Conservation (phyloP, 2,329 filamentous ascomycete species). For the Didymella arachidicola region DNA sequence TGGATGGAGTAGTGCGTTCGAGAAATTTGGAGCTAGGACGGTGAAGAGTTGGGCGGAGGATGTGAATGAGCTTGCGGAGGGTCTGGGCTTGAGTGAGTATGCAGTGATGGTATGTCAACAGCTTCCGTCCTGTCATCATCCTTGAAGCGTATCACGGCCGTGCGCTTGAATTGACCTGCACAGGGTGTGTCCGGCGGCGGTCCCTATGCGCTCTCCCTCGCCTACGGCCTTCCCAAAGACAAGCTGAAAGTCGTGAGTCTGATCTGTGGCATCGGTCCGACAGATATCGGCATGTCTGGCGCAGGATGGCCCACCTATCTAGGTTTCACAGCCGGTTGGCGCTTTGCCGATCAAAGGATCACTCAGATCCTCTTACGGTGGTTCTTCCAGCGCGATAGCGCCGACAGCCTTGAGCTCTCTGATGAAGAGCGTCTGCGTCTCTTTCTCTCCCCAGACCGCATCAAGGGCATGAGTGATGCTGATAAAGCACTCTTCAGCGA, state of each 20-base stretch:
- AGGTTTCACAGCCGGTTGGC: slow-evolving; percentile 44
- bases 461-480: slow-evolving; percentile 23
- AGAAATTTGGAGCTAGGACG: slow-evolving; percentile 24
- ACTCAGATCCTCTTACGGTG: slow-evolving; percentile 26
- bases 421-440: slow-evolving; percentile 25
- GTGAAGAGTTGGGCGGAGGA: slow-evolving; percentile 37
- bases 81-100: slow-evolving; percentile 33
- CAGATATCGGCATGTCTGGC: slow-evolving; percentile 48
- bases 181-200: slow-evolving; percentile 47
- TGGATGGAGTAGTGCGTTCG: slow-evolving; percentile 37
- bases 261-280: slow-evolving; percentile 45
- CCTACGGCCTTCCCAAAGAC: slow-evolving; percentile 25
- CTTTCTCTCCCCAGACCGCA: slow-evolving; percentile 21
- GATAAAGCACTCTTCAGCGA: slow-evolving; percentile 36
- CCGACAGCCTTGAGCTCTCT: slow-evolving; percentile 42
- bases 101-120: slow-evolving; percentile 32
- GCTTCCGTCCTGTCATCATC: too few species aligned
- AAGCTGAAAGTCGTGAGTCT: slow-evolving; percentile 37
- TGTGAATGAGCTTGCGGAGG: slow-evolving; percentile 30
- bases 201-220: slow-evolving; percentile 44
- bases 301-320: slow-evolving; percentile 34
- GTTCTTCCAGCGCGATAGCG: slow-evolving; percentile 34
- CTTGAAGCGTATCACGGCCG: too few species aligned
- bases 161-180: not conserved
- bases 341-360: slow-evolving; percentile 23